These are phyloP conservation scores for Pleurotus cornucopiae DNA, from an alignment of 768 basidiomycete genomes.

Conservation along the genomic window DNA sequence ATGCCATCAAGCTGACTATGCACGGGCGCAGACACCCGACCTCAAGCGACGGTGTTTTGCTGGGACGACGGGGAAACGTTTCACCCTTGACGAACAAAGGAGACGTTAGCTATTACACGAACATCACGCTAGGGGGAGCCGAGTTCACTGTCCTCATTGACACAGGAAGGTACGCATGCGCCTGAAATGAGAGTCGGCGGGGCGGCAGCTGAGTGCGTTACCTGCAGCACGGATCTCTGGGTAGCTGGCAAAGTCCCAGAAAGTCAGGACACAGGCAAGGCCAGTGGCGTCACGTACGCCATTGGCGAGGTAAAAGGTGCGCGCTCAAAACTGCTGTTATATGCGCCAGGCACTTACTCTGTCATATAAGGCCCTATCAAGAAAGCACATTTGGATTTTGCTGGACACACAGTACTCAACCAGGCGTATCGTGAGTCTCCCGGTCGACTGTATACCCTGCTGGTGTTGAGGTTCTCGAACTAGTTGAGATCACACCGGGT, in stretches of 20 bases:
- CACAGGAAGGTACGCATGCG: conserved; percentile 16
- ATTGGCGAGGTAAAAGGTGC: conserved; percentile 15
- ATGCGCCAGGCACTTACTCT: not conserved
- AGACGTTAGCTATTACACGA: conserved; percentile 15
- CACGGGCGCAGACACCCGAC: not conserved
- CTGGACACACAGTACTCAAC: conserved; percentile 13
- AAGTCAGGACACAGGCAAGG: conserved; percentile 12
- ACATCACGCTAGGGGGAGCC: conserved; percentile 16
- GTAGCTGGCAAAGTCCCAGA: conserved; percentile 14
- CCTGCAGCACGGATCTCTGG: conserved; percentile 19
- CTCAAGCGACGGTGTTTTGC: not conserved
- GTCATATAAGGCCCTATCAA: conserved; percentile 13
- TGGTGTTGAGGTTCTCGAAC: not conserved
- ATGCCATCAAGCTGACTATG: conserved; percentile 4
- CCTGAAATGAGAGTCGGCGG: not conserved
- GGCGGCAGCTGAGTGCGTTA: not conserved
- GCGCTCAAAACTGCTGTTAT: not conserved
- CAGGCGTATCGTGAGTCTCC: conserved; percentile 17
- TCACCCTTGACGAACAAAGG: conserved; percentile 2
- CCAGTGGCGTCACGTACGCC: conserved; percentile 15
- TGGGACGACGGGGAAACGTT: conserved; percentile 2
- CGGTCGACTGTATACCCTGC: not conserved
- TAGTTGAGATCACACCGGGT: conserved; percentile 11
- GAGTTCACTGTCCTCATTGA: conserved; percentile 17
- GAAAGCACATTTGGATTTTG: conserved; percentile 13